Base-by-base conservation (phyloP, 768 basidiomycete species). In the Lentinula raphanica region DNA sequence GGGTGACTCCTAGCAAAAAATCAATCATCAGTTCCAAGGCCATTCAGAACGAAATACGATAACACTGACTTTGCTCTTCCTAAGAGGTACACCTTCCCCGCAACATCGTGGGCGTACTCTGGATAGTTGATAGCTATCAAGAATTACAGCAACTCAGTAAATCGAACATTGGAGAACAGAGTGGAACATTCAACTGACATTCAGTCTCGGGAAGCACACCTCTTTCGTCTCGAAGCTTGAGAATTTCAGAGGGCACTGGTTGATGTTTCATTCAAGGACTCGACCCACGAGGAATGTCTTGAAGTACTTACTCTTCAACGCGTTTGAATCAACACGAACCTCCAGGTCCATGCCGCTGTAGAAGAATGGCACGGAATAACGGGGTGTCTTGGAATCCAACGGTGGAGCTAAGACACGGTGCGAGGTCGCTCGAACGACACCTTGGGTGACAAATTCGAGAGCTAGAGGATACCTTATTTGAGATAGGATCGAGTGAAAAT, bases 331-430 rank as follows among this genome's bases (percentile, higher is more conserved):
- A 8, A 59, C 31, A 6, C 44, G 7, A 9, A 46, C 58, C 15
- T 59, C 53, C 21, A 44, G 19, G 25, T 38, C 40, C 35, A 59
- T 59, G 15, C 54, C 54, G 27, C 45, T 59, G 17, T 54, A 49
- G 35, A 59, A 59, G 51, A 54, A 59, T 12, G 51, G 49, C 1
- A 54, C 39, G 2, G 58, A 59, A 36, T 59, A 59, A 44, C 58
- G 45, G 3, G 57, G 57, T 12, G 46, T 50, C 19, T 21, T 32
- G 11, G 42, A 49, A 13, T 36, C 57, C 9, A 45, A 19, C 7
- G 39, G 39, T 23, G 58, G 58, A 3, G 51, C 45, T 25, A 59
- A 13, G 17, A 59, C 58, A 25, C 58, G 49, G 19, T 59, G 58
- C 17, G 50, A 51, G 15, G 58, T 59, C 17, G 58, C 58, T 38